phyloP scores from a whole-genome alignment of 306 rosid species.

The Quercus mongolica region DNA sequence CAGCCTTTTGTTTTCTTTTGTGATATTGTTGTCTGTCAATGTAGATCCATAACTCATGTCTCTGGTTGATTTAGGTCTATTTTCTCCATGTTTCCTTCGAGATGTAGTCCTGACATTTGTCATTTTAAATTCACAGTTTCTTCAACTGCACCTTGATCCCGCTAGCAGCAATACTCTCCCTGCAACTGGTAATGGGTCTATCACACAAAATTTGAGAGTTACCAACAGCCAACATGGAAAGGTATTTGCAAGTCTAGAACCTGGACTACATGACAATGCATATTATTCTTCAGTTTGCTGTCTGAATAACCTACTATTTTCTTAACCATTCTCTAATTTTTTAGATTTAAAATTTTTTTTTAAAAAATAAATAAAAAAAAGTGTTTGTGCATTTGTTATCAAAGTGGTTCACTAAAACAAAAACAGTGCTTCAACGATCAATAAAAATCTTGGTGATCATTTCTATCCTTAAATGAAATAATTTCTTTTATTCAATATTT shows the following conservation, averaged over 20 bases:
- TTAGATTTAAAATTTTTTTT: background rate
- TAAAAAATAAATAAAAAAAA: no score
- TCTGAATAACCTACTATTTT: background rate
- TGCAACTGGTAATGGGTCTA: slow-evolving; percentile 62
- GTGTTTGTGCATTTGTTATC: background rate
- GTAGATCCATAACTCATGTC: background rate
- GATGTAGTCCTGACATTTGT: slow-evolving; percentile 33
- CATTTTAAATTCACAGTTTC: slow-evolving; percentile 63
- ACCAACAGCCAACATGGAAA: slow-evolving; percentile 96
- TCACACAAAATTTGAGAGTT: slow-evolving; percentile 78
- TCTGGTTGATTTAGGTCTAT: slow-evolving; percentile 21
- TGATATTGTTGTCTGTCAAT: background rate
- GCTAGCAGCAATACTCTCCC: slow-evolving; percentile 80
- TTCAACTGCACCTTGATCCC: slow-evolving; percentile 91
- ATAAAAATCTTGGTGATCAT: background rate
- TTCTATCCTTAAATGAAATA: background rate
- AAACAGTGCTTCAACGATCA: background rate
- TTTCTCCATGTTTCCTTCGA: background rate
- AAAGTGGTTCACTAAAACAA: background rate
- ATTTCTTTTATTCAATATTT: background rate
- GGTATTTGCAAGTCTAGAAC: slow-evolving; percentile 39
- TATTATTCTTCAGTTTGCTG: background rate
- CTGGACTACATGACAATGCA: background rate
- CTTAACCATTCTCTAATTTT: background rate
- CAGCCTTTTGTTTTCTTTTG: background rate